Percentiles rank a stretch among this genome's conserved stretches.
These are phyloP conservation scores for Pythium plurisporium DNA, from an alignment of 352 stramenopile genomes.

Conservation along the genomic window DNA sequence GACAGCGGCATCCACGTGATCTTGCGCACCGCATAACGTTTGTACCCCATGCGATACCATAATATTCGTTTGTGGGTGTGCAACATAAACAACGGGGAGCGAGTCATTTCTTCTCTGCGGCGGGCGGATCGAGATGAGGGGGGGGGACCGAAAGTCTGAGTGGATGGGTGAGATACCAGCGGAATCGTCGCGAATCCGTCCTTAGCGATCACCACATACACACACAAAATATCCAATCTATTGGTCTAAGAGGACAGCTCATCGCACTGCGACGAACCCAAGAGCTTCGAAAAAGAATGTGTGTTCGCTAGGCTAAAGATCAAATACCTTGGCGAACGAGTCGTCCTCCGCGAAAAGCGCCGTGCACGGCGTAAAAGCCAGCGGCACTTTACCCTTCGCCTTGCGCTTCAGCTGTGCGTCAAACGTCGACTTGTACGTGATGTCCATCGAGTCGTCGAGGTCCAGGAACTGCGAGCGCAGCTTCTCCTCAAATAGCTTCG, in stretches of 20 bases:
- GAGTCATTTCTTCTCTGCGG: no score
- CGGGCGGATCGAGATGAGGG: no score
- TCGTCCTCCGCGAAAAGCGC: slow-evolving; percentile 58
- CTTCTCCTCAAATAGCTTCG: slow-evolving; percentile 89
- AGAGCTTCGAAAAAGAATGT: slow-evolving; percentile 10
- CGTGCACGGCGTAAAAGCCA: slow-evolving; percentile 62
- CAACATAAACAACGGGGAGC: no score
- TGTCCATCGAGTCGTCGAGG: slow-evolving; percentile 65
- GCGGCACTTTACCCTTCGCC: slow-evolving; percentile 66
- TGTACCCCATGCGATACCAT: no score
- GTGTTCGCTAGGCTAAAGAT: slow-evolving; percentile 39
- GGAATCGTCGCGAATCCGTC: no score
- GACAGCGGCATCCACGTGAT: slow-evolving; percentile 98
- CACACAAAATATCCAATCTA: slow-evolving; percentile 28
- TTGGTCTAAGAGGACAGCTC: slow-evolving; percentile 18
- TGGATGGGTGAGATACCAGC: no score
- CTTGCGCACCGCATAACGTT: slow-evolving; percentile 76
- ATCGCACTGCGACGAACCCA: background rate
- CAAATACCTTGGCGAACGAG: slow-evolving; percentile 67
- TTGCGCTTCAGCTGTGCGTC: slow-evolving; percentile 83
- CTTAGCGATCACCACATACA: background rate
- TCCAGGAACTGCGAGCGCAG: slow-evolving; percentile 73
- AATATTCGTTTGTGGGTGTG: no score
- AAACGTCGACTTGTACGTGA: slow-evolving; percentile 78
- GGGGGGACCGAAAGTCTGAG: no score